A percentile compares a stretch with the other conserved stretches of the same genome.
Evolutionary conservation across 2,329 filamentous ascomycete genomes (phyloP).

Genomic region (Ophiostoma pallidulum): DNA sequence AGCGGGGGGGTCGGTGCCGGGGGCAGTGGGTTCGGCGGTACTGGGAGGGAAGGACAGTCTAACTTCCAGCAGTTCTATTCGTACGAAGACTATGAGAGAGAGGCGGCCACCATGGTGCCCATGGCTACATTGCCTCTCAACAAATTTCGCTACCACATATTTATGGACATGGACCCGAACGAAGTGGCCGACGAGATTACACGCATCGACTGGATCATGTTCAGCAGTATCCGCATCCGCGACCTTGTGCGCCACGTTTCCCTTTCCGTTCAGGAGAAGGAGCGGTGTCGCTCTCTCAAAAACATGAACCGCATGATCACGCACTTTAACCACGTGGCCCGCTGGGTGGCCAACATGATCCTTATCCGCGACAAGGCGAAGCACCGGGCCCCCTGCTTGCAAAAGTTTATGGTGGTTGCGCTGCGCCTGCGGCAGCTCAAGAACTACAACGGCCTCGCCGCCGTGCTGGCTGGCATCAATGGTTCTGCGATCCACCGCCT

Average conservation of each 20-base stretch:
- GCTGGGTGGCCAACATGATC: conserved; percentile 75
- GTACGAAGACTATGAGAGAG: conserved; percentile 70
- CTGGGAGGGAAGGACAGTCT: conserved; percentile 20
- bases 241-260: conserved; percentile 90
- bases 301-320: conserved; percentile 92
- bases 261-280: conserved; percentile 59
- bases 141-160: conserved; percentile 80
- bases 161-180: conserved; percentile 80
- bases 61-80: conserved; percentile 53
- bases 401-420: conserved; percentile 92
- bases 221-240: conserved; percentile 84
- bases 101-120: conserved; percentile 64
- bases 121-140: conserved; percentile 60
- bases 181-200: conserved; percentile 86
- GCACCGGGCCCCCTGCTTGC: conserved; percentile 80
- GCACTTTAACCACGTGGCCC: conserved; percentile 80
- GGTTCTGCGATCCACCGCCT: conserved; percentile 79
- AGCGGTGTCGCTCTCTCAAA: conserved; percentile 64
- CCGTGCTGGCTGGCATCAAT: conserved; percentile 86
- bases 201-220: conserved; percentile 96
- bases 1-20: not conserved
- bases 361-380: conserved; percentile 91
- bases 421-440: conserved; percentile 79
- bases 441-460: conserved; percentile 96
- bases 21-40: not conserved